These are phyloP conservation scores for Eucalyptus globulus DNA, from an alignment of 345 rosid genomes.

Conservation along the genomic window DNA sequence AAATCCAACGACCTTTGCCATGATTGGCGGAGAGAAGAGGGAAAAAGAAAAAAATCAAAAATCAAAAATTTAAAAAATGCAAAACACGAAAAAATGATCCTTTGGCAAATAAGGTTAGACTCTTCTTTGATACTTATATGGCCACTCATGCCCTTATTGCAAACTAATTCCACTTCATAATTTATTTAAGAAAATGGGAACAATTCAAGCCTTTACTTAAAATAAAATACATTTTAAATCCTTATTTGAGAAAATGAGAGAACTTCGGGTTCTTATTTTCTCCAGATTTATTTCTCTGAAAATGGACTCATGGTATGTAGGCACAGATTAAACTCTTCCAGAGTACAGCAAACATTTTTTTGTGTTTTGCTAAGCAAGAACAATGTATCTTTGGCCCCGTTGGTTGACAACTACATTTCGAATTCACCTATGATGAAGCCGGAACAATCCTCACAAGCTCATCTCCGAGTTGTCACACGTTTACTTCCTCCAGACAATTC, in stretches of 20 bases:
- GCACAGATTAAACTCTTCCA: neutral
- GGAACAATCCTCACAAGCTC: neutral
- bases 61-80: accelerated
- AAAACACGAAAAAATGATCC: neutral
- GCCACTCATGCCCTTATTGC: neutral
- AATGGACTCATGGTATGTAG: neutral
- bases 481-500: neutral
- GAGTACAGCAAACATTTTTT: neutral
- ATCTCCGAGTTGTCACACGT: neutral
- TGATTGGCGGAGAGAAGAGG: accelerated
- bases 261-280: too few relatives aligned
- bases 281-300: neutral
- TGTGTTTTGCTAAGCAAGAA: neutral
- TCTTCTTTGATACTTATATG: neutral
- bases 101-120: accelerated
- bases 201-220: too few relatives aligned
- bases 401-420: neutral
- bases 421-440: neutral
- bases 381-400: neutral
- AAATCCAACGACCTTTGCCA: too few relatives aligned
- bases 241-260: too few relatives aligned
- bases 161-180: too few relatives aligned
- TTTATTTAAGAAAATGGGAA: neutral
- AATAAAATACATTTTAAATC: too few relatives aligned
- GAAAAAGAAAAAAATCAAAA: too few relatives aligned